phyloP scores from a whole-genome alignment of 2,329 filamentous ascomycete genomes.

The Neonectria coccinea region DNA sequence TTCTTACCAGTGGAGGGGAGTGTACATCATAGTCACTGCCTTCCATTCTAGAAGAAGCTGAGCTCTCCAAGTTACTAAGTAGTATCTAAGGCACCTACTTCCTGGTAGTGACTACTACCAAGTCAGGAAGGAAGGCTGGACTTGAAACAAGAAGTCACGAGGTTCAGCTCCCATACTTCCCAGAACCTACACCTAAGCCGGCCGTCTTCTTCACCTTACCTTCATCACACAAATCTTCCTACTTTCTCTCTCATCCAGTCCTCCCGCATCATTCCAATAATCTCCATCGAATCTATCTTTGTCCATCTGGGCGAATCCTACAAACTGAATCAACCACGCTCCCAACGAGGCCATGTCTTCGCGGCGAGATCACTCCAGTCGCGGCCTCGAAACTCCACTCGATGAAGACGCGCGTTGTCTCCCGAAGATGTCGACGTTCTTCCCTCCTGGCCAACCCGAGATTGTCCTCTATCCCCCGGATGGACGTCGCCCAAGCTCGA shows the following conservation, averaged over 20 bases:
- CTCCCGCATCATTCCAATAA: constrained; percentile 1
- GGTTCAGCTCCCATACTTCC: neutral
- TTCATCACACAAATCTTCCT: constrained; percentile 3
- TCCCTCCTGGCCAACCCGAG: constrained; percentile 27
- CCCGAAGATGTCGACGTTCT: constrained; percentile 36
- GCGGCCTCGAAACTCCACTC: constrained; percentile 36
- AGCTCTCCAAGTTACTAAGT: neutral
- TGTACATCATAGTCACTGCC: neutral
- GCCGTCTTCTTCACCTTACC: neutral
- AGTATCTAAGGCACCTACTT: too few relatives aligned
- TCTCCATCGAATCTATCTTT: constrained; percentile 3
- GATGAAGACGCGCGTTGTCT: constrained; percentile 32
- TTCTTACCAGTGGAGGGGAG: too few relatives aligned
- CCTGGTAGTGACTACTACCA: too few relatives aligned
- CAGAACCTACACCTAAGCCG: neutral
- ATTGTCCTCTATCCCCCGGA: constrained; percentile 28
- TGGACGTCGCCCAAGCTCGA: neutral
- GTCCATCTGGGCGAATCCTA: neutral
- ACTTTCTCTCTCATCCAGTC: neutral
- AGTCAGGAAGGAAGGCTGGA: neutral
- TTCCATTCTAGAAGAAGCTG: neutral
- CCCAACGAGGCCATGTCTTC: neutral
- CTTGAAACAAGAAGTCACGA: neutral
- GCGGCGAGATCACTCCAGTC: neutral
- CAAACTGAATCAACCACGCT: neutral